Conservation (phyloP, 176 grass and related monocot genomes). For the Hyparrhenia diplandra region DNA sequence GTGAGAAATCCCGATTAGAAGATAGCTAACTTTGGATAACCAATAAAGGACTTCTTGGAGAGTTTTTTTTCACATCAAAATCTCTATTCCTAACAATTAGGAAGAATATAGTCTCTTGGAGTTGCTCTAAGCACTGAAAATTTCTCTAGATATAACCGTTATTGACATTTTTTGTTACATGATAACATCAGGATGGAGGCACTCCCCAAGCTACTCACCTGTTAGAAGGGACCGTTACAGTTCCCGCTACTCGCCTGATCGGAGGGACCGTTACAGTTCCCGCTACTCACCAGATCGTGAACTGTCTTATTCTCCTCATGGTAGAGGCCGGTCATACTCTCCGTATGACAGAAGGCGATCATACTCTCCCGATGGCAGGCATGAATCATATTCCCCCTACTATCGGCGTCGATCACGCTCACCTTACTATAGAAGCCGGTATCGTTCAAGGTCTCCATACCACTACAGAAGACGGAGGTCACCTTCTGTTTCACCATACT, state of each 20-base stretch:
- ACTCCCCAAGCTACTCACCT: slow-evolving; percentile 53
- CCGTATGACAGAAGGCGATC: not conserved
- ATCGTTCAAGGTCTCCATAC: slow-evolving; percentile 21
- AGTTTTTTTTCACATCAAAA: too few species aligned
- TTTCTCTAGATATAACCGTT: not conserved
- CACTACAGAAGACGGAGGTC: slow-evolving; percentile 25
- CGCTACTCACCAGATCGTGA: slow-evolving; percentile 41
- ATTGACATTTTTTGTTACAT: not conserved
- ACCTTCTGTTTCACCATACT: slow-evolving; percentile 36
- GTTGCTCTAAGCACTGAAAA: not conserved
- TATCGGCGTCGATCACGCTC: slow-evolving; percentile 5
- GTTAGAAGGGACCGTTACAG: slow-evolving; percentile 33
- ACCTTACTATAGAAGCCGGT: not conserved
- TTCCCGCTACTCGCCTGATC: slow-evolving; percentile 46
- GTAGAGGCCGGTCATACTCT: slow-evolving; percentile 11
- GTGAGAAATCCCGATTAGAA: too few species aligned
- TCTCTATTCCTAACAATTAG: too few species aligned
- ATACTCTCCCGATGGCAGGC: slow-evolving; percentile 3
- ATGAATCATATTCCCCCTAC: slow-evolving; percentile 20
- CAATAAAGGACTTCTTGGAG: too few species aligned
- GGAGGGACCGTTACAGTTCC: slow-evolving; percentile 40
- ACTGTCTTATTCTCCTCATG: slow-evolving; percentile 43
- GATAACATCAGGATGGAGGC: slow-evolving; percentile 26
- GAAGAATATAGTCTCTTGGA: too few species aligned
- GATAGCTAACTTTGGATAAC: too few species aligned